A percentile compares a stretch with the other conserved stretches of the same genome.
Evolutionary conservation across 352 stramenopile species (phyloP).

Genomic region (Thraustochytrium sp.): DNA sequence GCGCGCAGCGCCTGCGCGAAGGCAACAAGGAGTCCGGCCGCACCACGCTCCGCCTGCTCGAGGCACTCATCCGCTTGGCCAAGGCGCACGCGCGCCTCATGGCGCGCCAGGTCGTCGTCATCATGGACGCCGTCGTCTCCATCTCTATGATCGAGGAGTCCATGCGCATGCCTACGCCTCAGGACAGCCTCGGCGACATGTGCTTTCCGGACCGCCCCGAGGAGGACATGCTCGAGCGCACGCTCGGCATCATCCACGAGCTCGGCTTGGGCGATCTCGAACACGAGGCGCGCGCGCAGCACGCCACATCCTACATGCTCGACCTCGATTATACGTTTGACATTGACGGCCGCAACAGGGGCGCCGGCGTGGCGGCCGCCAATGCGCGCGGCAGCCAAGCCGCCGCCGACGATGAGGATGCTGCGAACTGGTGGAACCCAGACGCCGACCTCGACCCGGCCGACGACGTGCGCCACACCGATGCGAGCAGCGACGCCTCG

Average conservation of each 20-base stretch:
- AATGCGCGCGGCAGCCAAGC: not conserved
- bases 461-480: no score
- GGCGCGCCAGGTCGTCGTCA: slow-evolving; percentile 14
- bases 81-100: slow-evolving; percentile 50
- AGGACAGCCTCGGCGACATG: not conserved
- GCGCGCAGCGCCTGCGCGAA: slow-evolving; percentile 54
- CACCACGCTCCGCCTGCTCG: slow-evolving; percentile 86
- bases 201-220: not conserved
- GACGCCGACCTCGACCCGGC: no score
- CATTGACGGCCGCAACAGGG: not conserved
- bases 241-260: not conserved
- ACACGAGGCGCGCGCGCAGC: not conserved
- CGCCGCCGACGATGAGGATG: not conserved
- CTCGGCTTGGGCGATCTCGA: not conserved
- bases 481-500: no score
- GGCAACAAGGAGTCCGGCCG: slow-evolving; percentile 58
- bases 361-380: not conserved
- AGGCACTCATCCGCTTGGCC: slow-evolving; percentile 83
- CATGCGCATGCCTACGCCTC: not conserved
- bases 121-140: slow-evolving; percentile 24
- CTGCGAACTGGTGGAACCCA: not conserved
- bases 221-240: slow-evolving; percentile 7
- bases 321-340: slow-evolving; percentile 6
- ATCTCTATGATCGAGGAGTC: slow-evolving; percentile 13
- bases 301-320: not conserved